A percentile compares a stretch with the other conserved stretches of the same genome.
Conservation (phyloP, 1,139 yeast genomes). For the Scheffersomyces lignicola region DNA sequence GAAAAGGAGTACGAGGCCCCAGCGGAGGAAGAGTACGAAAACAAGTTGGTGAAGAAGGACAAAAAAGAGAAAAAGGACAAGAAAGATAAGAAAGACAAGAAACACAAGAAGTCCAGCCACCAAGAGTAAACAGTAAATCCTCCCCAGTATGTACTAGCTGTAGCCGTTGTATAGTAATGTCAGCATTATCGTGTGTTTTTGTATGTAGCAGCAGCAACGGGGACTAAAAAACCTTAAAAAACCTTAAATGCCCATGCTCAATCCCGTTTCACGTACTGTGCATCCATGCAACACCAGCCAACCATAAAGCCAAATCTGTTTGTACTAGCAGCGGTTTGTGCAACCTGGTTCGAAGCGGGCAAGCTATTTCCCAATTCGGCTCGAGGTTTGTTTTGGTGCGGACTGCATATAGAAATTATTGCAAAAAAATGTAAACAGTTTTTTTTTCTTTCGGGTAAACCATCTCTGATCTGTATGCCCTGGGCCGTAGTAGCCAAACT, state of each 20-base stretch:
- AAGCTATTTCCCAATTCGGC: background rate
- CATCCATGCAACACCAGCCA: too few relatives aligned
- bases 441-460: too few relatives aligned
- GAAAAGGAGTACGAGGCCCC: constrained; percentile 85
- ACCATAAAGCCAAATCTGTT: too few relatives aligned
- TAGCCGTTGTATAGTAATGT: constrained; percentile 1
- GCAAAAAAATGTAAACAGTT: too few relatives aligned
- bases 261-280: too few relatives aligned
- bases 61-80: constrained; percentile 22
- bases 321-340: too few relatives aligned
- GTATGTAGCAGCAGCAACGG: background rate
- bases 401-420: background rate
- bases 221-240: background rate
- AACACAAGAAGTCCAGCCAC: constrained; percentile 21
- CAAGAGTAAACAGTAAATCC: constrained; percentile 13
- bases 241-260: background rate
- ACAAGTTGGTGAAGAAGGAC: constrained; percentile 22
- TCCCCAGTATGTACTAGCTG: too few relatives aligned
- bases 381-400: background rate
- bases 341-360: too few relatives aligned
- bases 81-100: constrained; percentile 23
- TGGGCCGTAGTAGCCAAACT: too few relatives aligned
- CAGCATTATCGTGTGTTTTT: background rate
- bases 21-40: constrained; percentile 59
- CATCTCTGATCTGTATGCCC: too few relatives aligned